Percentiles rank a stretch among this genome's conserved stretches.
phyloP scores from a whole-genome alignment of 306 rosid genomes.

The Ziziphus jujuba region DNA sequence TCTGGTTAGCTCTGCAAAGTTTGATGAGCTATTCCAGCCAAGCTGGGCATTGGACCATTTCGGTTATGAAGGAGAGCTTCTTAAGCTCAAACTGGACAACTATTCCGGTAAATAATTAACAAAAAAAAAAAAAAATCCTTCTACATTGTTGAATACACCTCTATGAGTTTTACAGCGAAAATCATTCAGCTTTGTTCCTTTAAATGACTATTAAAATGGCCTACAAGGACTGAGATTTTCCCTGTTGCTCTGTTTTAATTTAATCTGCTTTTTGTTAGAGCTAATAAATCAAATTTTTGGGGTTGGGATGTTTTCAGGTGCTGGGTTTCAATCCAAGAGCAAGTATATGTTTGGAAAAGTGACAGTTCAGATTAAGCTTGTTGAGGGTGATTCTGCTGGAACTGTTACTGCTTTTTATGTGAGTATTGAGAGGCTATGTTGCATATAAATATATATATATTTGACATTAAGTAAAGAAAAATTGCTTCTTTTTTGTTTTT shows the following conservation, averaged over 20 bases:
- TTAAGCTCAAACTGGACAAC: conserved; percentile 77
- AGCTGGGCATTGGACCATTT: conserved; percentile 89
- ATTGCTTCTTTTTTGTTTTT: neutral
- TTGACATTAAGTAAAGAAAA: neutral
- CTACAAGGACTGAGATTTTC: neutral
- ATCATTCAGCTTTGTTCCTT: neutral
- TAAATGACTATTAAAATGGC: no score
- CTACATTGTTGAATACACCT: no score
- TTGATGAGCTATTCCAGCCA: conserved; percentile 83
- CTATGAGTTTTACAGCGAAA: no score
- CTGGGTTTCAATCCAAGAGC: conserved; percentile 86
- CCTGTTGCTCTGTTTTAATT: neutral
- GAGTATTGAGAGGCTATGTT: no score
- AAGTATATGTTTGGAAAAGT: conserved; percentile 89
- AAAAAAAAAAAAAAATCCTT: neutral
- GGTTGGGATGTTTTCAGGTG: conserved; percentile 48
- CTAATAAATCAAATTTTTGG: neutral
- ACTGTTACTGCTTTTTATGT: conserved; percentile 94
- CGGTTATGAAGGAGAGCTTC: conserved; percentile 63
- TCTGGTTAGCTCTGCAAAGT: conserved; percentile 53
- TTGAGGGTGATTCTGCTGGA: conserved; percentile 95
- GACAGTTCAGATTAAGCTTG: conserved; percentile 70
- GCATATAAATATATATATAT: no score
- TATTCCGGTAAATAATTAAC: conserved; percentile 57
- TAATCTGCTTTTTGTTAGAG: neutral